phyloP scores from a whole-genome alignment of 2,329 filamentous ascomycete species.

The Phyllosticta ampelicida region DNA sequence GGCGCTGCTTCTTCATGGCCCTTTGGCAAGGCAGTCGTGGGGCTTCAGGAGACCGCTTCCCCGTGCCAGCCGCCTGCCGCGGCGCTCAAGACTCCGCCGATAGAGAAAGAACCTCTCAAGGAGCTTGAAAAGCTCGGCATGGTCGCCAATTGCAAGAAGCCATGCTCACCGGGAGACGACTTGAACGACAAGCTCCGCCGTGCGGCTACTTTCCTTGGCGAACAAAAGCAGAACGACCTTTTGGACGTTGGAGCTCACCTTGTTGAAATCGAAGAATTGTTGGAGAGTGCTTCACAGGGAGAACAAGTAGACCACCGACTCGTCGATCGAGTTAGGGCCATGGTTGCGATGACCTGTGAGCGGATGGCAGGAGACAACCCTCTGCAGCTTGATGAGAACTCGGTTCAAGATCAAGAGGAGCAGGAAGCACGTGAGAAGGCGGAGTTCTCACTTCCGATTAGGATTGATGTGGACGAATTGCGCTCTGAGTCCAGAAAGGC shows the following conservation, averaged over 20 bases:
- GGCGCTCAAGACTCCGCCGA: neutral
- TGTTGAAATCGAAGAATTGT: neutral
- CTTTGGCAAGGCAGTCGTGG: neutral
- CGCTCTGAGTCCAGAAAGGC: neutral
- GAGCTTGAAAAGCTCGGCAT: neutral
- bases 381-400: neutral
- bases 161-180: neutral
- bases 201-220: neutral
- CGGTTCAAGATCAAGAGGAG: neutral
- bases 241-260: neutral
- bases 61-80: neutral
- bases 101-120: neutral
- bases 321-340: neutral
- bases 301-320: neutral
- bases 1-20: neutral
- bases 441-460: neutral
- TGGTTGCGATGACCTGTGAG: neutral
- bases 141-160: neutral
- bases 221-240: neutral
- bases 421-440: neutral
- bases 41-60: neutral
- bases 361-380: neutral
- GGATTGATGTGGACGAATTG: neutral
- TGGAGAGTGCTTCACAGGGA: neutral
- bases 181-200: neutral